These are phyloP conservation scores for Paraglomus brasilianum DNA, from an alignment of 192 early-diverging fungal species.

Conservation along the genomic window DNA sequence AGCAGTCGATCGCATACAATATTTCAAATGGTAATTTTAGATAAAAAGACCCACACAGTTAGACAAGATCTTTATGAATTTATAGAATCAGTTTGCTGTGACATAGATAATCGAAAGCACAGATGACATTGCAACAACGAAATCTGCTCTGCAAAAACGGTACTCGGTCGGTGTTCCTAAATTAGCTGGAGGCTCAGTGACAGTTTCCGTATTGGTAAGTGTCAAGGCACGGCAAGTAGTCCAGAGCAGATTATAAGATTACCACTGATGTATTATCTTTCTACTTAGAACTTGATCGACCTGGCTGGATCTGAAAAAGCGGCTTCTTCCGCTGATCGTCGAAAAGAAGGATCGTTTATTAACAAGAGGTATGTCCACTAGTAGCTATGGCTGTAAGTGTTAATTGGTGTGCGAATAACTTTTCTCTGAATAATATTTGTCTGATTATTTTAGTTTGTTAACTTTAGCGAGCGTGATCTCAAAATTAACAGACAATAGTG, in stretches of 20 bases:
- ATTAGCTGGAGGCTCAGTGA: conserved; percentile 25
- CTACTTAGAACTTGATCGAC: conserved; percentile 84
- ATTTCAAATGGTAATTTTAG: conserved; percentile 74
- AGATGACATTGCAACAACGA: no score
- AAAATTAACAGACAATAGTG: conserved; percentile 75
- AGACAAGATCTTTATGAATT: not conserved
- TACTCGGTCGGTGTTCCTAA: conserved; percentile 23
- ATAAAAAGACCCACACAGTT: conserved; percentile 17
- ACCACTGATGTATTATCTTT: not conserved
- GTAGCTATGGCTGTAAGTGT: no score
- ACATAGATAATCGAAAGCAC: conserved; percentile 71
- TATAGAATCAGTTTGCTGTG: not conserved
- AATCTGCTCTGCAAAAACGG: conserved; percentile 38
- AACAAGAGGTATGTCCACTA: conserved; percentile 66
- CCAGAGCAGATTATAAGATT: no score
- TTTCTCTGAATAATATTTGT: conserved; percentile 39
- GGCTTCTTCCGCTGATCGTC: conserved; percentile 75
- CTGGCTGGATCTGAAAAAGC: conserved; percentile 96
- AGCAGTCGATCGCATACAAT: conserved; percentile 94
- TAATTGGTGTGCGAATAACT: not conserved
- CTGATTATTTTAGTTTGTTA: conserved; percentile 53
- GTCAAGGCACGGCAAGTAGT: no score
- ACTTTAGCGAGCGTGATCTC: conserved; percentile 93
- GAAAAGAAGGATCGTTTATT: conserved; percentile 96
- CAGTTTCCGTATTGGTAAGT: conserved; percentile 18